These are phyloP conservation scores for Pythium inflatum DNA, from an alignment of 352 stramenopile genomes.

Conservation along the genomic window DNA sequence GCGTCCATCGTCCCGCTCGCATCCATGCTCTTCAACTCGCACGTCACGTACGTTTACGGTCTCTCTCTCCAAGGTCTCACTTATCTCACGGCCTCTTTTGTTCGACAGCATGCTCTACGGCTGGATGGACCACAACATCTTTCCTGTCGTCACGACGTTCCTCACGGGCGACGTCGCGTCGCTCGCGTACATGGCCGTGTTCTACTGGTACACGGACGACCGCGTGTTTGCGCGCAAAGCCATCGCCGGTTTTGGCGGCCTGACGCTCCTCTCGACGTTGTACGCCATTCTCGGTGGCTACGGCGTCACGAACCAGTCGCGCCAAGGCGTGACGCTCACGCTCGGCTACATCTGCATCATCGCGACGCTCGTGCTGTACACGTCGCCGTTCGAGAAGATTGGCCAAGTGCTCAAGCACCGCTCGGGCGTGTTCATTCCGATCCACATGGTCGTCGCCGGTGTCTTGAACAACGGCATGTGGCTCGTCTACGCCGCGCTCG, in stretches of 20 bases:
- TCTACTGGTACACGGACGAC: conserved; percentile 55
- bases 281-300: conserved; percentile 49
- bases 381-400: conserved; percentile 53
- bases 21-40: conserved; percentile 24
- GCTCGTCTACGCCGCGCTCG: conserved; percentile 51
- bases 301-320: conserved; percentile 38
- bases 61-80: no score
- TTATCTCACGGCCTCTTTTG: no score
- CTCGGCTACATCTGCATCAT: conserved; percentile 45
- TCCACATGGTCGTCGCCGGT: conserved; percentile 44
- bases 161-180: conserved; percentile 45
- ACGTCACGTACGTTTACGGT: conserved; percentile 26
- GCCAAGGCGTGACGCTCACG: conserved; percentile 29
- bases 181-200: conserved; percentile 52
- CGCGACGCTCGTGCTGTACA: conserved; percentile 58
- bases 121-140: conserved; percentile 36
- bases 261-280: conserved; percentile 42
- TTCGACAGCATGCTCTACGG: conserved; percentile 43
- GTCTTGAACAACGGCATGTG: conserved; percentile 64
- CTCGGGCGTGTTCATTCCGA: neutral
- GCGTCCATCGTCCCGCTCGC: conserved; percentile 48
- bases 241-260: conserved; percentile 28
- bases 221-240: conserved; percentile 43
- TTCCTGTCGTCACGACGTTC: conserved; percentile 49
- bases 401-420: conserved; percentile 33